Evolutionary conservation across 768 basidiomycete genomes (phyloP).

Genomic region (Stropharia rugosoannulata): DNA sequence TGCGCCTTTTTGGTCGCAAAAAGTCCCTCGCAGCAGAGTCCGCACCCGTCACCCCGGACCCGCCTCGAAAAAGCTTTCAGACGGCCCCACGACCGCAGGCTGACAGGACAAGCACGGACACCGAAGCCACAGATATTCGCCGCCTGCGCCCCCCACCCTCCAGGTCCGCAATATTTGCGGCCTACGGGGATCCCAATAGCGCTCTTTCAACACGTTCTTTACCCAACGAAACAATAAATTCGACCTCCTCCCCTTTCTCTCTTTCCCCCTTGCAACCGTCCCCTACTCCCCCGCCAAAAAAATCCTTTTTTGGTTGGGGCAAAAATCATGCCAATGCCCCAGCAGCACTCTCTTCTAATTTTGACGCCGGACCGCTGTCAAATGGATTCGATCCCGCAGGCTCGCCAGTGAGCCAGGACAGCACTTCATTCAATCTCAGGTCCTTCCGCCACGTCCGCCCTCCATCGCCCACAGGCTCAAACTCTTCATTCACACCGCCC

Average conservation of each 20-base stretch:
- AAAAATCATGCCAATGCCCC: constrained; percentile 25
- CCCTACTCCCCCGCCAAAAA: constrained; percentile 21
- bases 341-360: constrained; percentile 20
- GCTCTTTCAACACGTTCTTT: constrained; percentile 66
- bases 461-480: constrained; percentile 36
- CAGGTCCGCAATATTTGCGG: constrained; percentile 63
- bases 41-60: background rate
- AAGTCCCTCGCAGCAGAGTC: constrained; percentile 19
- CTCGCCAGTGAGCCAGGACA: constrained; percentile 14
- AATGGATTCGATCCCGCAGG: constrained; percentile 10
- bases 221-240: constrained; percentile 34
- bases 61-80: constrained; percentile 12
- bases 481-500: constrained; percentile 33
- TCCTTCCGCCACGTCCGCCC: constrained; percentile 69
- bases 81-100: constrained; percentile 32
- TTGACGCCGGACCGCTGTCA: constrained; percentile 17
- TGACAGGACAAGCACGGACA: constrained; percentile 36
- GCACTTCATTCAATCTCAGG: constrained; percentile 66
- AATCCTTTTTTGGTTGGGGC: constrained; percentile 32
- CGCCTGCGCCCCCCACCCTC: constrained; percentile 57
- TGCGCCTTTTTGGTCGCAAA: constrained; percentile 40
- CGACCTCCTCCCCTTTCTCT: constrained; percentile 30
- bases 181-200: constrained; percentile 49
- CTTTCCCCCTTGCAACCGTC: constrained; percentile 29
- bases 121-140: constrained; percentile 38